Evolutionary conservation across 495 filamentous ascomycete species (phyloP), one percentile per base, ranked within the genome.

Genomic region (Recurvomyces mirabilis): DNA sequence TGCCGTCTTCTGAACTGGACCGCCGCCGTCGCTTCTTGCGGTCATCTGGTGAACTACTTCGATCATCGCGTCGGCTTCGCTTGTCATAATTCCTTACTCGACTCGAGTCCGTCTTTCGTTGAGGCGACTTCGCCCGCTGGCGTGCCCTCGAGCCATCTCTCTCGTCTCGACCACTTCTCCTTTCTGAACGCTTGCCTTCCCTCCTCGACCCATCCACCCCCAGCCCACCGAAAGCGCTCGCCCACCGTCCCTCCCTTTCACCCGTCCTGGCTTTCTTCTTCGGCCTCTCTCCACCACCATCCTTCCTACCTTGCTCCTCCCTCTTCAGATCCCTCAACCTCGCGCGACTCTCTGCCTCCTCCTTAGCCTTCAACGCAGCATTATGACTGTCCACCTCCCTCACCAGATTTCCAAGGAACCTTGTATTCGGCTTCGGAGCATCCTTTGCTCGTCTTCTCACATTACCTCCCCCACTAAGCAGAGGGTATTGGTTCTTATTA

Each of bases 381-480:
- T 98, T 98, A 62, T 98, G 91, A 40, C 53, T 84, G 47, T 91
- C 83, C 1, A 86, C 89, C 44, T 93, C 82, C 46, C 79, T 81
- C 52, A 98, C 82, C 40, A 96, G 82, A 51, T 91, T 84, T 20
- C 79, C 76, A 11, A 98, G 68, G 53, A 96, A 96, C 32, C 84
- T 70, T 0, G 82, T 94, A 54, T 98, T 96, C 12, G 89, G 85
- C 54, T 87, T 94, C 2, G 85, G 85, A 40, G 86, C 84, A 31
- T 52, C 44, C 14, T 22, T 12, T 5, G n/a, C 12, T 26, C 24
- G n/a, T 6, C 5, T 12, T 19, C 19, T 25, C 17, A 9, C 12
- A 15, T 13, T 19, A n/a, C 5, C 7, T 19, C 19, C 17, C 17
- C 15, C 12, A 15, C 17, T 19, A n/a, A 30, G 28, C 5, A 46